Evolutionary conservation across 192 early-diverging fungal species (phyloP).

Genomic region (Irineochytrium annulatum): DNA sequence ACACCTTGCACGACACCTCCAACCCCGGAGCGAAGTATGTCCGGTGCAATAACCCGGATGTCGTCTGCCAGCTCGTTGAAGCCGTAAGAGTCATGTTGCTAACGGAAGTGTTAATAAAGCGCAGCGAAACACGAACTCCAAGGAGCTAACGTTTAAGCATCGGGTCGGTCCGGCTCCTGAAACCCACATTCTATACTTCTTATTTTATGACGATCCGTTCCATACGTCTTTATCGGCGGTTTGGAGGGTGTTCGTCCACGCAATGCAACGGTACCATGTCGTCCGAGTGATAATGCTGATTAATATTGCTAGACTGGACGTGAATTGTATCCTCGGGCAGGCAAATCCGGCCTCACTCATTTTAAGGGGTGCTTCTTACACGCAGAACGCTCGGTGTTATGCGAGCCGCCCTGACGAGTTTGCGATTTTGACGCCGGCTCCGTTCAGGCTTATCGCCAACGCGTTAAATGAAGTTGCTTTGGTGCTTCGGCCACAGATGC

Average conservation of each 20-base stretch:
- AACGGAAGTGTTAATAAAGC: not conserved
- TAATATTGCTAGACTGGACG: constrained; percentile 31
- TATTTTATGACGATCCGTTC: constrained; percentile 45
- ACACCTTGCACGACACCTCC: too few species aligned
- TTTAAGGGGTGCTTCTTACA: constrained; percentile 31
- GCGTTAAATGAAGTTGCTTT: constrained; percentile 43
- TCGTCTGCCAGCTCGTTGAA: constrained; percentile 33
- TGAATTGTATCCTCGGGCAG: constrained; percentile 45
- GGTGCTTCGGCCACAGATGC: constrained; percentile 23
- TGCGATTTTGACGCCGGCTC: constrained; percentile 22
- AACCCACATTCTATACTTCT: constrained; percentile 34
- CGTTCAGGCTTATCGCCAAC: constrained; percentile 39
- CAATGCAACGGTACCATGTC: constrained; percentile 26
- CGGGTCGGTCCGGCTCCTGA: constrained; percentile 27
- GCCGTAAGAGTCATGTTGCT: constrained; percentile 21
- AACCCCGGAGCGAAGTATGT: too few species aligned
- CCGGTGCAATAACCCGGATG: constrained; percentile 38
- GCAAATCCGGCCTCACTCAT: constrained; percentile 36
- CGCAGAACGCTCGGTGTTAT: constrained; percentile 35
- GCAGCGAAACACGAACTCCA: constrained; percentile 22
- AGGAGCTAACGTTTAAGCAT: constrained; percentile 40
- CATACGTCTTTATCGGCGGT: constrained; percentile 37
- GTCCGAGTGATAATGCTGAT: not conserved
- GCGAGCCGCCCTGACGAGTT: constrained; percentile 28
- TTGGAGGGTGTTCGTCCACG: constrained; percentile 41